Base-by-base conservation (phyloP, 1,284 basidiomycete genomes). In the Volvariella volvacea region DNA sequence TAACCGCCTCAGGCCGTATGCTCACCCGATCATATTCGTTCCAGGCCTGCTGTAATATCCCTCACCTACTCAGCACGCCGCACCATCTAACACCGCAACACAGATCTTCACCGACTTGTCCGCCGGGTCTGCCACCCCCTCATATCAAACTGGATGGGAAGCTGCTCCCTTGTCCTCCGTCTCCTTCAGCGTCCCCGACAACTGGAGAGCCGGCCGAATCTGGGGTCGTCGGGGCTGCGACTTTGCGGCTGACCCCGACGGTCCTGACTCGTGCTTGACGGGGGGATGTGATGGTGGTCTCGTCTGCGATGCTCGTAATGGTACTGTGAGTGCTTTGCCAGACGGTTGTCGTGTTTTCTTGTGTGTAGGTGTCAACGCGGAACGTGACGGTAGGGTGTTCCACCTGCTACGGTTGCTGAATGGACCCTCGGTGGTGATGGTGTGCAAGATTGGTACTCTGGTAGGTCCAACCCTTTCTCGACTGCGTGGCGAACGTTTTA, bases 341-440 rank as follows among this genome's bases (percentile, higher is more conserved):
- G 4, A 15, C 17, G 10, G 22, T 10, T 4, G 25, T 22, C 3
- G n/a, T n/a, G n/a, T n/a, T n/a, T 12, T 6, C 25, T n/a, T n/a
- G n/a, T 28, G 25, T 6, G 6, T 12, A n/a, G 19, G 15, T 2
- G 8, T 38, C 15, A 16, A 37, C 39, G n/a, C n/a, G n/a, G n/a
- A 12, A 12, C 12, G 25, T 28, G 6, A 28, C 12, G n/a, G 34
- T 31, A 68, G 72, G 76, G 80, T 49, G 72, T 80, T 4, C 77
- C 80, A 22, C 79, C 80, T 42, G 78, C 74, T 4, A 71, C 73
- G 14, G 61, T 81, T 19, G 78, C 77, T 4, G 78, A 81, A 51
- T 82, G 68, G 58, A 82, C 74, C 10, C 61, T 83, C 3, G 59
- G 50, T 39, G 67, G 63, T 2, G 60, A 59, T 44, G 34, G 15